Base-by-base conservation (phyloP, 2,329 filamentous ascomycete species). In the Zopfia rhizophila region DNA sequence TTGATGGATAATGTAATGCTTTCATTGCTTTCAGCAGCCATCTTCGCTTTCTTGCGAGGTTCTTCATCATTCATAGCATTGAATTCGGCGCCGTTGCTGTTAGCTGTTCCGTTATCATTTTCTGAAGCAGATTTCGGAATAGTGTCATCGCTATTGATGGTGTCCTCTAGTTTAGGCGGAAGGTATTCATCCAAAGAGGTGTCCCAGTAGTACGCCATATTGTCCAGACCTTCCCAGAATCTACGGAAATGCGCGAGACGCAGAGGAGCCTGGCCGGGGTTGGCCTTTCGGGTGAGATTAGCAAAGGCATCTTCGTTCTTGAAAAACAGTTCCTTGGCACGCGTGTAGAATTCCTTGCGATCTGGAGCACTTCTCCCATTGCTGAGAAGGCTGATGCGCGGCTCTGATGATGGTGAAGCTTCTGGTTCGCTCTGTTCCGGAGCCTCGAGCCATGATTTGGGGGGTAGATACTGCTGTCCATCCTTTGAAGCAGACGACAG, bases 191-290 rank as follows among this genome's bases (percentile, higher is more conserved):
- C 84, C 35, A 80, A 61, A 47, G 78, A 83, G 27, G 73, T 75
- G 59, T 87, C 84, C 83, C 84, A 87, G 59, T 84, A 86, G 52
- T 82, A 80, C 12, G 81, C 74, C 76, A 86, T 76, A 24, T 76
- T 78, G 53, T 85, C 81, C 39, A 87, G 70, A 2, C 76, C 78
- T 38, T 78, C 75, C 78, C 80, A 87, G 65, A 87, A 86, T 44
- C 81, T 83, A 39, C 83, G 75, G 47, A 82, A 77, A 53, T 84
- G 79, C 1, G 79, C 77, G 31, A 86, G 58, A 12, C 79, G 75
- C 4, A 81, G 72, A 13, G 77, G 75, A 41, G 73, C 66, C 11
- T 73, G 73, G 4, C 75, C 75, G 19, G 75, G 71, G 17, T 68
- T 70, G 10, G 75, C 74, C 36, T 79, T 72, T 8, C 82, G 75